Percentiles rank a stretch among this genome's conserved stretches.
phyloP scores from a whole-genome alignment of 345 rosid genomes.

The Fremontodendron californicum region DNA sequence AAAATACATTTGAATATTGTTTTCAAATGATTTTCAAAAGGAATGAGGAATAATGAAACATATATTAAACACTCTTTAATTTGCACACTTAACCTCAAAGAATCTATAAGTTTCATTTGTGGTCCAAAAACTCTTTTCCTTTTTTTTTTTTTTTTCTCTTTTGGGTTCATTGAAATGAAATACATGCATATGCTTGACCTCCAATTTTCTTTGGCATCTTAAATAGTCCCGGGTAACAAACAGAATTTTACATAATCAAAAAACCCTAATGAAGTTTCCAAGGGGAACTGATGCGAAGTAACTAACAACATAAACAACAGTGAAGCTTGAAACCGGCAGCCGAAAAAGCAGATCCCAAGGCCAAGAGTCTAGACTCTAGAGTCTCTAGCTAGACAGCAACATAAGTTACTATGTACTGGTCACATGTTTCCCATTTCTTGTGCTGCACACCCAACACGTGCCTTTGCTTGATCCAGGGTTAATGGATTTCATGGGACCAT shows the following conservation, averaged over 20 bases:
- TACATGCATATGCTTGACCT: too few species aligned
- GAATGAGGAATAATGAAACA: background rate
- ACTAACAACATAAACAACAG: background rate
- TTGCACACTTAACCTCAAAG: background rate
- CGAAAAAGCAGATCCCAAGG: background rate
- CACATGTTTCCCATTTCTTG: background rate
- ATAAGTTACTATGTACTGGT: background rate
- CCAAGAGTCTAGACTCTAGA: background rate
- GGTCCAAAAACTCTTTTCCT: background rate
- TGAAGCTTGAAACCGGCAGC: background rate
- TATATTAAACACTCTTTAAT: background rate
- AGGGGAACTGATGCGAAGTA: background rate
- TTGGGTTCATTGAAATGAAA: too few species aligned
- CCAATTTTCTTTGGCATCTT: background rate
- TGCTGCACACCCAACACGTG: slow-evolving; percentile 3
- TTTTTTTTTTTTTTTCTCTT: background rate
- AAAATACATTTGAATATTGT: background rate
- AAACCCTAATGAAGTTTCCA: background rate
- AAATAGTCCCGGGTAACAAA: background rate
- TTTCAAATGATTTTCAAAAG: background rate
- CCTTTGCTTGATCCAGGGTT: slow-evolving; percentile 11
- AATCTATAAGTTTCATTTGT: background rate
- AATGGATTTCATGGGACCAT: slow-evolving; percentile 14
- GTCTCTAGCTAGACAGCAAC: background rate
- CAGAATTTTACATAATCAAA: background rate